Evolutionary conservation across 768 basidiomycete species (phyloP).

Genomic region (Kwoniella sp.): DNA sequence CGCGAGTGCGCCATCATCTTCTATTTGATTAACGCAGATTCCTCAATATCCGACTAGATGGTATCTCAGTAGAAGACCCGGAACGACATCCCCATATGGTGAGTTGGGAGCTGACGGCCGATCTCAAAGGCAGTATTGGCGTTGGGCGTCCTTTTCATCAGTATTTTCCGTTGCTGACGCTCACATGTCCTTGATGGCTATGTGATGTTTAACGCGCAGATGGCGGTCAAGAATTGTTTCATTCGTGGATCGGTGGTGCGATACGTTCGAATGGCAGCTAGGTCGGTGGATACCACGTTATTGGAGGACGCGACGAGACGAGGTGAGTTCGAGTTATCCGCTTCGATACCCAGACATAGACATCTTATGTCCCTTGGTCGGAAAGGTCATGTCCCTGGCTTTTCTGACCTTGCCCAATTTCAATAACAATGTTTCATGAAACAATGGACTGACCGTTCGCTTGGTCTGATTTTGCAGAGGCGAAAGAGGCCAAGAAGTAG

Average conservation of each 20-base stretch:
- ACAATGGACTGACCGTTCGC: neutral
- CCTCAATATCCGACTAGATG: conserved; percentile 92
- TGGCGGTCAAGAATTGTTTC: conserved; percentile 99
- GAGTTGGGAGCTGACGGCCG: conserved; percentile 38
- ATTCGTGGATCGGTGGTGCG: conserved; percentile 97
- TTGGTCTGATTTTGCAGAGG: conserved; percentile 39
- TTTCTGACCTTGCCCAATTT: too few species aligned
- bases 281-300: conserved; percentile 91
- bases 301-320: conserved; percentile 94
- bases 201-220: too few species aligned
- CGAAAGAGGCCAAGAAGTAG: conserved; percentile 53
- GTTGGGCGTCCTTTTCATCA: neutral
- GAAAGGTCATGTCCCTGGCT: too few species aligned
- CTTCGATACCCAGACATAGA: neutral
- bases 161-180: neutral
- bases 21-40: conserved; percentile 35
- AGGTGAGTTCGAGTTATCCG: too few species aligned
- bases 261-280: conserved; percentile 90
- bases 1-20: too few species aligned
- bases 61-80: conserved; percentile 88
- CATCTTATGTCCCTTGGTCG: too few species aligned
- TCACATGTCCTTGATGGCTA: too few species aligned
- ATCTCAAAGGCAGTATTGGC: neutral
- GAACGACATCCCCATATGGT: conserved; percentile 97
- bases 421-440: too few species aligned